A percentile compares a stretch with the other conserved stretches of the same genome.
These are phyloP conservation scores for Botrytis squamosa DNA, from an alignment of 2,329 filamentous ascomycete species.

Conservation along the genomic window DNA sequence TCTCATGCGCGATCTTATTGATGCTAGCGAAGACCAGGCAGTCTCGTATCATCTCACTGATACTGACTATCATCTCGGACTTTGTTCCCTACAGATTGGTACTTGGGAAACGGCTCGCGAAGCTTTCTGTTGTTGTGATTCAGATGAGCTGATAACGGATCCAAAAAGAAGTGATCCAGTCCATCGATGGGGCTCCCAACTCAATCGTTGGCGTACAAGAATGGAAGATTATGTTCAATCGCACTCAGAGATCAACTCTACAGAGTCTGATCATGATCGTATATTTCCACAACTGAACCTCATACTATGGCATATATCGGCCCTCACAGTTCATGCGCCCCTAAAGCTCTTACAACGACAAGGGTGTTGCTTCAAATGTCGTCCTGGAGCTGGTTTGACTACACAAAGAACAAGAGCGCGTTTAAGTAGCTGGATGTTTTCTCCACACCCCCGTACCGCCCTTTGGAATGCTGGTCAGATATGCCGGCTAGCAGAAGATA, in stretches of 20 bases:
- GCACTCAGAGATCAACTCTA: neutral
- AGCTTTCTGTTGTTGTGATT: slow-evolving; percentile 11
- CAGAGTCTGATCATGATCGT: neutral
- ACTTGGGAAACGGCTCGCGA: slow-evolving; percentile 18
- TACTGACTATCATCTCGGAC: slow-evolving; percentile 11
- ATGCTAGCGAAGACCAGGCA: neutral
- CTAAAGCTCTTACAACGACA: slow-evolving; percentile 14
- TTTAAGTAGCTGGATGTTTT: slow-evolving; percentile 13
- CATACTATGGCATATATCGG: slow-evolving; percentile 10
- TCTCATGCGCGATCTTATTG: slow-evolving; percentile 11
- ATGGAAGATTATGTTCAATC: neutral
- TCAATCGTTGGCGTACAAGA: slow-evolving; percentile 3
- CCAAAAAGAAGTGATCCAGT: neutral
- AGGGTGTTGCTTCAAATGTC: slow-evolving; percentile 18
- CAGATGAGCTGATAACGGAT: slow-evolving; percentile 16
- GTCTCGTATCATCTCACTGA: neutral
- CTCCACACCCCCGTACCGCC: slow-evolving; percentile 13
- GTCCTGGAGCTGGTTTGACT: neutral
- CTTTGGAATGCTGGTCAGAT: slow-evolving; percentile 12
- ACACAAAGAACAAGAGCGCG: slow-evolving; percentile 4
- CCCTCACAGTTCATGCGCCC: slow-evolving; percentile 9
- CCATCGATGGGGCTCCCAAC: neutral
- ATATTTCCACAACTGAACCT: slow-evolving; percentile 8
- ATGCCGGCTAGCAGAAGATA: neutral
- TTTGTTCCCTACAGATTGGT: slow-evolving; percentile 16